Base-by-base conservation (phyloP, 2,329 filamentous ascomycete species). In the Fonsecaea pedrosoi region DNA sequence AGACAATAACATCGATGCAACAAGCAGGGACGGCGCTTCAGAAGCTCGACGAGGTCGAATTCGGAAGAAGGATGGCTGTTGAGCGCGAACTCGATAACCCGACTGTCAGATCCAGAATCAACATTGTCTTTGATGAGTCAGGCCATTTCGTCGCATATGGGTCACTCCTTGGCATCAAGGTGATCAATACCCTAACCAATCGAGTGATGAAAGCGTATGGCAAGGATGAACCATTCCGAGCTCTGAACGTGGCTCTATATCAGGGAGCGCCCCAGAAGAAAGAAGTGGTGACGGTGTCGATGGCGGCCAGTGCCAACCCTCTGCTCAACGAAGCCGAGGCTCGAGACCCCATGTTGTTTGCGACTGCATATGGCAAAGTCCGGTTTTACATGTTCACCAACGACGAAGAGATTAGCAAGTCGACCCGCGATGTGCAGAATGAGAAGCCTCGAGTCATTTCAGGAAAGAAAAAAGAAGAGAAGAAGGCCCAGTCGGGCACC, bases 381-480 rank as follows among this genome's bases (percentile, higher is more conserved):
- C 90, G 96, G 48, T 99, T 99, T 81, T 99, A 97, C 84, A 93
- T 98, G 88, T 99, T 97, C 79, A 97, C 92, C 40, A 96, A 97
- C 77, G 91, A 97, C 45, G 87, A 89, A 42, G 90, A 92, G 30
- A 85, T 95, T 60, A 90, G 89, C 72, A 96, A 94, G 78, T 90
- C 91, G 7, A 89, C 90, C 40, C 89, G 95, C 72, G 95, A 99
- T 77, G 85, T 99, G 10, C 93, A 97, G 73, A 99, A 99, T 77
- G 95, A 99, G 80, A 94, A 93, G 73, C 95, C 94, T 0, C 90
- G 87, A 1, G 84, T 88, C 60, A 76, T 89, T 18, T 86, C 85
- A 54, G 77, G 80, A 3, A 82, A 82, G 71, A 79, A 76, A 57
- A 75, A 80, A 13, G 77, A 80, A 30, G 83, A 84, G 50, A 91